Base-by-base conservation (phyloP, 2,329 filamentous ascomycete species). In the Endothia cerciana region DNA sequence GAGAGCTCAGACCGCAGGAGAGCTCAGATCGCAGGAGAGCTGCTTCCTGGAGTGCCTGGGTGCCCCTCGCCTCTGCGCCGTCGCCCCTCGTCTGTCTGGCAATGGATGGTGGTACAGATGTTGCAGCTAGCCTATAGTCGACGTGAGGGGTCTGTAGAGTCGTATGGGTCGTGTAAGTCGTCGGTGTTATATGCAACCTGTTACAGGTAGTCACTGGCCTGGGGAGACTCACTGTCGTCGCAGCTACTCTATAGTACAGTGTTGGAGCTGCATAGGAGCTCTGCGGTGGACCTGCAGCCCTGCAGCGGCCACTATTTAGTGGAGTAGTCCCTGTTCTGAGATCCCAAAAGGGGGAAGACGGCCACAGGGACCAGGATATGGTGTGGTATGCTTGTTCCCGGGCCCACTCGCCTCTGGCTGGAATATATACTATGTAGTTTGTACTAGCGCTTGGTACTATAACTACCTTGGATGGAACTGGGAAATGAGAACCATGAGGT, bases 211-310 rank as follows among this genome's bases (percentile, higher is more conserved):
- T 36, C 33, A 10, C 4, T 36, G 33, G 33, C 33, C 33, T 36
- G 33, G 33, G 38, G 2, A 59, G 11, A n/a, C n/a, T n/a, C n/a
- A n/a, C n/a, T n/a, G n/a, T n/a, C n/a, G n/a, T n/a, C n/a, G n/a
- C n/a, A n/a, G n/a, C n/a, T n/a, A n/a, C n/a, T n/a, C n/a, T n/a
- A n/a, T 19, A 13, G 19, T 17, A 36, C 36, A 56, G 53, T 41
- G 30, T 28, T 28, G 11, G 38, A 30, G 36, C n/a, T n/a, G n/a
- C n/a, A n/a, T 58, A 58, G 56, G 56, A 58, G 56, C 56, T 58
- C n/a, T n/a, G n/a, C n/a, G 10, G 38, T 30, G 40, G 57, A 28
- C 57, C 57, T 45, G 36, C 38, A 59, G 56, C 57, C 25, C 17
- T 45, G 56, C 57, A 59, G 36, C 28, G 25, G 15, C 22, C 2